These are phyloP conservation scores for Penicillium nordicum DNA, from an alignment of 2,329 filamentous ascomycete species.

Conservation along the genomic window DNA sequence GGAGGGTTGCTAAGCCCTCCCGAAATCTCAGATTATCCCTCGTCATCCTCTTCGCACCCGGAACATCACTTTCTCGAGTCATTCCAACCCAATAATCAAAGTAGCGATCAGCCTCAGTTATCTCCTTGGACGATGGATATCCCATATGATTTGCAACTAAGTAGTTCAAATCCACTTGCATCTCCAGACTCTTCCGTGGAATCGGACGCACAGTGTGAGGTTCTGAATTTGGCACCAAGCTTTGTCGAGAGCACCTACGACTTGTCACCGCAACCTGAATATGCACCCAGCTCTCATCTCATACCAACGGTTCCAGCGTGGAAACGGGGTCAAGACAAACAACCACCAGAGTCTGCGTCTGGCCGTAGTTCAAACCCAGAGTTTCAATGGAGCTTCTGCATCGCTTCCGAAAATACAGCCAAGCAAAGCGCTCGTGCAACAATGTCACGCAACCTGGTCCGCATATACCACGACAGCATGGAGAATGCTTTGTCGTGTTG, in stretches of 20 bases:
- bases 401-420: constrained; percentile 28
- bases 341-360: neutral
- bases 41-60: neutral
- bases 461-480: constrained; percentile 46
- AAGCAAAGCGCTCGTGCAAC: constrained; percentile 35
- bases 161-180: neutral
- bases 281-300: neutral
- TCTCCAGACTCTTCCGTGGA: neutral
- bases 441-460: constrained; percentile 40
- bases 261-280: neutral
- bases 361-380: neutral
- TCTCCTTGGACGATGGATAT: neutral
- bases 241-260: neutral
- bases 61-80: neutral
- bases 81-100: neutral
- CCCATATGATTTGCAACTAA: neutral
- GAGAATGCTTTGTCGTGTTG: constrained; percentile 46
- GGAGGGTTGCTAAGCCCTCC: neutral
- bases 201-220: neutral
- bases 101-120: neutral
- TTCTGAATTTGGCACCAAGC: neutral
- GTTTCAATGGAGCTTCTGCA: neutral
- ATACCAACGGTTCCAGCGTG: neutral
- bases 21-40: neutral
- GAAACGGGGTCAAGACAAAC: neutral